phyloP scores from a whole-genome alignment of 2,329 filamentous ascomycete genomes.

The Talaromyces sp. region DNA sequence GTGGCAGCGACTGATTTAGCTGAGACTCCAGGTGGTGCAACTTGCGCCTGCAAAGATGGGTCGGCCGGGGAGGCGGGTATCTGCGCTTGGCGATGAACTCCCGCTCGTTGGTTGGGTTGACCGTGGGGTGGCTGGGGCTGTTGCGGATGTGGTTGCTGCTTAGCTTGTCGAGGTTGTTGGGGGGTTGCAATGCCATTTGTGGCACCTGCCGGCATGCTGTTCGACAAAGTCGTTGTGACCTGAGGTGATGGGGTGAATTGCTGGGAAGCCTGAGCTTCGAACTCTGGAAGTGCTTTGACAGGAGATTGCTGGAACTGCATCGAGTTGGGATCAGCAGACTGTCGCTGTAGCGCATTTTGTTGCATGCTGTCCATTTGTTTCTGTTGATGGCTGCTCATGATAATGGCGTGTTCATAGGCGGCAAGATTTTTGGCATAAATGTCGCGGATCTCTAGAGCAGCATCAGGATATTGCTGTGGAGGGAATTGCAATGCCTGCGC shows the following conservation, averaged over 20 bases:
- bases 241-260: constrained; percentile 34
- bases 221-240: constrained; percentile 28
- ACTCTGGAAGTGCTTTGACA: constrained; percentile 53
- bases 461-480: constrained; percentile 62
- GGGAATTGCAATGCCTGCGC: constrained; percentile 61
- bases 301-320: constrained; percentile 44
- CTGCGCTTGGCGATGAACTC: constrained; percentile 34
- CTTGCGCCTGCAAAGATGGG: constrained; percentile 27
- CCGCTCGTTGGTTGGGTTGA: constrained; percentile 27
- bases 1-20: constrained; percentile 27
- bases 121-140: constrained; percentile 13
- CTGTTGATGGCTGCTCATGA: constrained; percentile 42
- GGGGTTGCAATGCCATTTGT: constrained; percentile 42
- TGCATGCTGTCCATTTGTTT: constrained; percentile 42
- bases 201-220: constrained; percentile 30
- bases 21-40: constrained; percentile 29
- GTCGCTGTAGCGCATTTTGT: constrained; percentile 43
- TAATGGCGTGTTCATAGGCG: constrained; percentile 63
- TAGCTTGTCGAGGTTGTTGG: constrained; percentile 35
- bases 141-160: constrained; percentile 24
- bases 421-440: constrained; percentile 73
- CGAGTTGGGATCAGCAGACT: constrained; percentile 35
- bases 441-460: constrained; percentile 64
- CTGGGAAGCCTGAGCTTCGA: constrained; percentile 30
- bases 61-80: constrained; percentile 31